A percentile compares a stretch with the other conserved stretches of the same genome.
phyloP scores from a whole-genome alignment of 305 asterid species.

The Fraxinus latifolia region DNA sequence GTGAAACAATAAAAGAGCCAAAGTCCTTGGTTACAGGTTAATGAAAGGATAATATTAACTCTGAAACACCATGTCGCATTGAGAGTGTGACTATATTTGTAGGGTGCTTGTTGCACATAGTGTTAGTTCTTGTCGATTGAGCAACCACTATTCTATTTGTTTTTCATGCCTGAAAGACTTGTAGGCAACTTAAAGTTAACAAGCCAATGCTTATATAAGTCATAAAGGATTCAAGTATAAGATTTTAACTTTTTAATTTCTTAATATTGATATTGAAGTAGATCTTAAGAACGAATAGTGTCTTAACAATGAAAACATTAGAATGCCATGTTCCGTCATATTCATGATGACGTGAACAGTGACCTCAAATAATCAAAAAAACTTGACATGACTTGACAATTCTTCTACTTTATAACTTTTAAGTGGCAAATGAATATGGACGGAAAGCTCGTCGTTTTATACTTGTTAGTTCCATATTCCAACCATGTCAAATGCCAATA shows the following conservation, averaged over 20 bases:
- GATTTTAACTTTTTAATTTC: not conserved
- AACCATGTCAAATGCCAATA: not conserved
- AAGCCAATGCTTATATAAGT: too few relatives aligned
- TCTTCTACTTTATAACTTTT: not conserved
- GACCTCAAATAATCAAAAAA: not conserved
- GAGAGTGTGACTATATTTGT: too few relatives aligned
- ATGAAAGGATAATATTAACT: too few relatives aligned
- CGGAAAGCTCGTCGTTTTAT: not conserved
- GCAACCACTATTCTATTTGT: not conserved
- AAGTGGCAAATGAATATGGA: not conserved
- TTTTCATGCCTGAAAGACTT: not conserved
- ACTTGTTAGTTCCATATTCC: not conserved
- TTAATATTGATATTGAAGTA: not conserved
- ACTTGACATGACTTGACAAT: not conserved
- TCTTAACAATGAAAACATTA: not conserved
- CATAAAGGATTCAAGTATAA: not conserved
- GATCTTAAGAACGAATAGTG: not conserved
- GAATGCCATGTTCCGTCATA: not conserved
- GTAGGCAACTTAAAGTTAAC: not conserved
- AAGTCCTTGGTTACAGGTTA: too few relatives aligned
- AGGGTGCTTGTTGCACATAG: not conserved
- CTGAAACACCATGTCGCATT: too few relatives aligned
- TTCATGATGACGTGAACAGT: not conserved
- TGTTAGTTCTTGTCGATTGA: not conserved
- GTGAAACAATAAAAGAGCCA: too few relatives aligned